Percentiles rank a stretch among this genome's conserved stretches.
phyloP scores from a whole-genome alignment of 306 rosid species.

The Corylus heterophylla region DNA sequence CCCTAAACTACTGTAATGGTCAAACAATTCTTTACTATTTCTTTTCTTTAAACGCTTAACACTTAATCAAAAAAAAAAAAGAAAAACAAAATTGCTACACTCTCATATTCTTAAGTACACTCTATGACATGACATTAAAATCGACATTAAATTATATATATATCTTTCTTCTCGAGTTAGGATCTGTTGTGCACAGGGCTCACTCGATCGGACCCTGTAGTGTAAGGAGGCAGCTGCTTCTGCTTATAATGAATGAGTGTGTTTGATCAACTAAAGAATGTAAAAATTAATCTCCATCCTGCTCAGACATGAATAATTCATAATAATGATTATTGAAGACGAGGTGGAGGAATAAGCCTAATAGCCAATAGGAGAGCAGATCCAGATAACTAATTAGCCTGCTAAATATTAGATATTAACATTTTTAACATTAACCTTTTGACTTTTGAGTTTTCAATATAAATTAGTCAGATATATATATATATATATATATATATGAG shows the following conservation, averaged over 20 bases:
- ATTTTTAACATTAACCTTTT: not conserved
- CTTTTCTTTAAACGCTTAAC: no score
- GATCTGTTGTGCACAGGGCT: no score
- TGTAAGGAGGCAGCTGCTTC: no score
- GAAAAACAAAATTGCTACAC: no score
- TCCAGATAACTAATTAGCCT: not conserved
- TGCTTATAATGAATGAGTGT: not conserved
- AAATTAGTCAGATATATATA: not conserved
- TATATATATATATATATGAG: no score
- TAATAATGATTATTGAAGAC: not conserved
- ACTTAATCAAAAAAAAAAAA: no score
- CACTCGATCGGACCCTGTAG: no score
- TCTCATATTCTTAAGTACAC: no score
- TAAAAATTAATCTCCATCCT: not conserved
- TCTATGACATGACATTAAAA: no score
- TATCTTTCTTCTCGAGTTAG: no score
- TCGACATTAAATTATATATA: no score
- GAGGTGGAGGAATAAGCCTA: not conserved
- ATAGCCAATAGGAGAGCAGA: not conserved
- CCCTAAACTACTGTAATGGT: fast-evolving
- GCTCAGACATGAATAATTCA: not conserved
- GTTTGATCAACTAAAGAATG: not conserved
- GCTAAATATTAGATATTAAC: not conserved
- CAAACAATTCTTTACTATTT: no score
- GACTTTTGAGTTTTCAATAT: not conserved